A percentile compares a stretch with the other conserved stretches of the same genome.
Evolutionary conservation across 1,139 yeast species (phyloP).

Genomic region (Candida labiduridarum): DNA sequence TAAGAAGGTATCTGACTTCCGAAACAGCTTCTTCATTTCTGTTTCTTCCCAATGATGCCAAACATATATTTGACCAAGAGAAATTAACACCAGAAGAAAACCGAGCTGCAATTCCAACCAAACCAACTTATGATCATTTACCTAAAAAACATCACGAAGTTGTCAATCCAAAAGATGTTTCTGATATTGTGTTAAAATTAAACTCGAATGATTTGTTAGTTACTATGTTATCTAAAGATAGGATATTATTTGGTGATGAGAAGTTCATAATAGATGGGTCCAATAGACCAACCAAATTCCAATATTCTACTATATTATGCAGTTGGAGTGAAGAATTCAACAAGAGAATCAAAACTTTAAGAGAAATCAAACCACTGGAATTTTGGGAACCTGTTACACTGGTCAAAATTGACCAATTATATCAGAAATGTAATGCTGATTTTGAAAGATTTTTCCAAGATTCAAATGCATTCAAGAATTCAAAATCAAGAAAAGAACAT

Average conservation of each 20-base stretch:
- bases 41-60: constrained; percentile 38
- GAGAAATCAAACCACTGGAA: constrained; percentile 15
- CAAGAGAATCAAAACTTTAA: constrained; percentile 21
- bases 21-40: constrained; percentile 17
- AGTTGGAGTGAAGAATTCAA: constrained; percentile 37
- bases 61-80: constrained; percentile 36
- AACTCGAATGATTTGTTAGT: constrained; percentile 31
- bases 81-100: constrained; percentile 33
- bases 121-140: constrained; percentile 21
- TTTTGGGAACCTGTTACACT: background rate
- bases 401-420: background rate
- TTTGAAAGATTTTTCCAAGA: constrained; percentile 18
- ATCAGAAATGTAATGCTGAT: background rate
- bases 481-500: constrained; percentile 19
- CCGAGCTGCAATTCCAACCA: constrained; percentile 37
- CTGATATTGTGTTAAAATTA: constrained; percentile 35
- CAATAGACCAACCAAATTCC: constrained; percentile 18
- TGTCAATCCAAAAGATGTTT: constrained; percentile 35
- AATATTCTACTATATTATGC: constrained; percentile 30
- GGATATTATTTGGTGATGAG: constrained; percentile 32
- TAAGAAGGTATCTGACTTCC: constrained; percentile 14
- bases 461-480: constrained; percentile 24
- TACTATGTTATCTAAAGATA: constrained; percentile 31
- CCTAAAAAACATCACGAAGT: constrained; percentile 34
- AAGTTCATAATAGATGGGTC: constrained; percentile 18